Percentiles rank a stretch among this genome's conserved stretches.
Evolutionary conservation across 345 rosid species (phyloP).

Genomic region (Cardamine occulta): DNA sequence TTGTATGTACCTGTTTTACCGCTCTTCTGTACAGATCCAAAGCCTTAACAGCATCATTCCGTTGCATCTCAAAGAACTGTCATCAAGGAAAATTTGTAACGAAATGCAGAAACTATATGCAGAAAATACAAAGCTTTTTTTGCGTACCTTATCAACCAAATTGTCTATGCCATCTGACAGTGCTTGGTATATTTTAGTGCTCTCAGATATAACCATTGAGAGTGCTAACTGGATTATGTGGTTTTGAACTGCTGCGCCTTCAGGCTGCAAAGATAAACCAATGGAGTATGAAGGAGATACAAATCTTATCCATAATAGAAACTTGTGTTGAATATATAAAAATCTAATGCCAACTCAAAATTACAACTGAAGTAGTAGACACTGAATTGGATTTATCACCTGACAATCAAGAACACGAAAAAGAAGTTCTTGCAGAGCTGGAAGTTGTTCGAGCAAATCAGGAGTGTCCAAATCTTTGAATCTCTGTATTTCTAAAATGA

Average conservation of each 20-base stretch:
- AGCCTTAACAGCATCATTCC: constrained; percentile 81
- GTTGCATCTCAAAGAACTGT: constrained; percentile 99
- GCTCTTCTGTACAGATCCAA: constrained; percentile 83
- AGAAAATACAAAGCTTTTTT: neutral
- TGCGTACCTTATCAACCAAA: constrained; percentile 89
- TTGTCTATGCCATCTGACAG: constrained; percentile 80
- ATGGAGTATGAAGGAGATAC: constrained; percentile 5
- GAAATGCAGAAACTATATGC: neutral
- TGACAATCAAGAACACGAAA: constrained; percentile 91
- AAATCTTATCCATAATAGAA: constrained; percentile 2
- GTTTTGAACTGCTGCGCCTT: constrained; percentile 88
- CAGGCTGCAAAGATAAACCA: constrained; percentile 65
- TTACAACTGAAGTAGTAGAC: neutral
- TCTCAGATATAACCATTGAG: constrained; percentile 89
- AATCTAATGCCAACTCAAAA: constrained; percentile 1
- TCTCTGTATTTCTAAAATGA: constrained; percentile 54
- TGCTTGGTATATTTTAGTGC: constrained; percentile 88
- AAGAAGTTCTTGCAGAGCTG: constrained; percentile 90
- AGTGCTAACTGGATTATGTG: constrained; percentile 85
- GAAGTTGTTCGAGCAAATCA: constrained; percentile 88
- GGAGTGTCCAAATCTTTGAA: constrained; percentile 89
- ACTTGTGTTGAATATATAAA: neutral
- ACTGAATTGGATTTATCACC: constrained; percentile 50
- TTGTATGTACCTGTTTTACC: constrained; percentile 77
- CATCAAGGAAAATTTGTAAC: constrained; percentile 13